Evolutionary conservation across 2,329 filamentous ascomycete species (phyloP), one percentile per base, ranked within the genome.

Genomic region (Ophiostoma tasmaniense): DNA sequence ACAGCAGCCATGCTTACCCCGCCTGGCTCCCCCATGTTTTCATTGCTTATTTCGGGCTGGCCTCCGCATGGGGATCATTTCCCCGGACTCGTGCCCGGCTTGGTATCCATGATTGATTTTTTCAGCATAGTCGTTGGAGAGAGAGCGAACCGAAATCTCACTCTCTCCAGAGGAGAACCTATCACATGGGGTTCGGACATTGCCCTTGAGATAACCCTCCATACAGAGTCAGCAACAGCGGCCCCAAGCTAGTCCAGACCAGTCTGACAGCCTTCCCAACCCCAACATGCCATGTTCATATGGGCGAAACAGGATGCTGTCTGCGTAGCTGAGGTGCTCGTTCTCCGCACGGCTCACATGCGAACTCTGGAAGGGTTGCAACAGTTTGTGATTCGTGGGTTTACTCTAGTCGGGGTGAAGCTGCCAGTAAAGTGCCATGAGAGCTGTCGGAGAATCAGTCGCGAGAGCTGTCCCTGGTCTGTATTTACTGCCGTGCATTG

Each of bases 281-380:
- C 28, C 14, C 28, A 33, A 35, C 30, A 20, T 7, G 8, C 30
- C 30, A 37, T 6, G 20, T 0, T 22, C 17, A 22, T 20, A 17
- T 64, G 61, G 11, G 11, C 25, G 28, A 30, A 14, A 45, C 6
- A 20, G 17, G 42, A 5, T 45, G 17, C 17, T 45, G 42, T 20
- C 59, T 20, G 4, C 7, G 22, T 2, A 22, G 50, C 22, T 28
- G 28, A 7, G 20, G 6, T 39, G 61, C 33, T 22, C n/a, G 22
- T 45, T 45, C 61, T 64, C 61, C 61, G 61, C 61, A 64, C 61
- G 33, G 59, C 28, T n/a, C 17, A 37, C 30, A 37, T 22, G 61
- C 8, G 20, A 17, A 64, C 4, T n/a, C 11, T 7, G 35, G 5
- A 22, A 4, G 33, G 61, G 61, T 64, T 64, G 61, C 33, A 64